phyloP scores from a whole-genome alignment of 805 yeast species.

The Candida awuae region DNA sequence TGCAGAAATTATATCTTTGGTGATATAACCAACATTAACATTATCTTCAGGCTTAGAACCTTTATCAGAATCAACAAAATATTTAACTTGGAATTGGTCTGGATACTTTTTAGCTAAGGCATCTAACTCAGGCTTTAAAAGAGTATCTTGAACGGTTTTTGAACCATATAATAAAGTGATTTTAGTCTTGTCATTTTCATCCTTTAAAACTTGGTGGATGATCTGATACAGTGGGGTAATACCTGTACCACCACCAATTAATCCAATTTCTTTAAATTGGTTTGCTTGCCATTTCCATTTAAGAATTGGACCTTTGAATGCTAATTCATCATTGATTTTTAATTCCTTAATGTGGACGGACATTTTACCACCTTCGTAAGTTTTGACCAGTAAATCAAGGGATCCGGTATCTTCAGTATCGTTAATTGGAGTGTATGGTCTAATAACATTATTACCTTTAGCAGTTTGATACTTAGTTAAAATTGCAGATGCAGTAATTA shows the following conservation, averaged over 20 bases:
- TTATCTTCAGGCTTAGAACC: slow-evolving; percentile 33
- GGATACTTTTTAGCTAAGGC: slow-evolving; percentile 55
- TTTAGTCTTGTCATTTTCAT: slow-evolving; percentile 86
- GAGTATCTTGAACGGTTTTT: slow-evolving; percentile 67
- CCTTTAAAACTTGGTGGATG: slow-evolving; percentile 61
- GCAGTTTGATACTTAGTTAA: slow-evolving; percentile 74
- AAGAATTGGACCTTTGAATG: slow-evolving; percentile 89
- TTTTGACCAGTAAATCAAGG: slow-evolving; percentile 75
- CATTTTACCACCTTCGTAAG: slow-evolving; percentile 86
- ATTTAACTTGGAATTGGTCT: slow-evolving; percentile 67
- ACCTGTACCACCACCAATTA: slow-evolving; percentile 96
- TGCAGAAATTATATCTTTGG: slow-evolving; percentile 59
- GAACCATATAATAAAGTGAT: slow-evolving; percentile 77
- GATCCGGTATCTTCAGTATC: slow-evolving; percentile 63
- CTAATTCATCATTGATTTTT: slow-evolving; percentile 69
- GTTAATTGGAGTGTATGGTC: slow-evolving; percentile 85
- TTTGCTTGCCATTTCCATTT: slow-evolving; percentile 91
- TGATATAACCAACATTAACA: slow-evolving; percentile 67
- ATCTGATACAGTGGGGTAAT: slow-evolving; percentile 93
- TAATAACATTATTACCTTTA: slow-evolving; percentile 79
- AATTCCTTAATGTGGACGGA: slow-evolving; percentile 63
- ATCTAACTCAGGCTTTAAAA: slow-evolving; percentile 74
- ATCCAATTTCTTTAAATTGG: slow-evolving; percentile 66
- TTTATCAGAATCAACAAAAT: slow-evolving; percentile 64
- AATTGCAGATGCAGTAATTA: slow-evolving; percentile 69